Conservation (phyloP, 2,329 filamentous ascomycete genomes). For the Pseudocercospora vitis region DNA sequence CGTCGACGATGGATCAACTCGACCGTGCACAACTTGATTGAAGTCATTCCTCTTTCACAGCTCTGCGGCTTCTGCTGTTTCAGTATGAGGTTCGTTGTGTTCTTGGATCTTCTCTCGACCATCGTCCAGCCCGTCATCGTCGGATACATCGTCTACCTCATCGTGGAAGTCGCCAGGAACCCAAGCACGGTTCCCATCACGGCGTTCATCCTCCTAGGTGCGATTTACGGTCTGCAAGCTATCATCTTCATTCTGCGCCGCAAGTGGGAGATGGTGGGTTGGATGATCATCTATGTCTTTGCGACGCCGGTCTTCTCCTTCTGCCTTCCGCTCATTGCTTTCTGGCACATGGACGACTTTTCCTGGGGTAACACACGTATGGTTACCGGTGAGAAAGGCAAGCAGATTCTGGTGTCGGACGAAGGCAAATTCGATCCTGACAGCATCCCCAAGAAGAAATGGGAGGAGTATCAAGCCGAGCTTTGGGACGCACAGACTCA, state of each 20-base stretch:
- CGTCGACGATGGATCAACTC: conserved; percentile 99
- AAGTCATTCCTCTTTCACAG: conserved; percentile 88
- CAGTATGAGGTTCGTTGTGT: conserved; percentile 97
- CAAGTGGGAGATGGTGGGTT: conserved; percentile 99
- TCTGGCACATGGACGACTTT: conserved; percentile 99
- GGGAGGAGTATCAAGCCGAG: conserved; percentile 98
- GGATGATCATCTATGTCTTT: conserved; percentile 95
- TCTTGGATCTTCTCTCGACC: conserved; percentile 88
- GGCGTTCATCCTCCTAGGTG: conserved; percentile 84
- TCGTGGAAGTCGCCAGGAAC: conserved; percentile 67
- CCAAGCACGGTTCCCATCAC: conserved; percentile 72
- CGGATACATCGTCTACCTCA: conserved; percentile 84
- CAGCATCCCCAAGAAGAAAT: conserved; percentile 94
- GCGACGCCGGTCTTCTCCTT: conserved; percentile 92
- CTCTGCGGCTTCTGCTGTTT: conserved; percentile 99
- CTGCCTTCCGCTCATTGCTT: conserved; percentile 85
- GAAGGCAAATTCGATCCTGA: conserved; percentile 96
- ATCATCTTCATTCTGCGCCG: conserved; percentile 95
- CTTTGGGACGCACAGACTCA: conserved; percentile 96
- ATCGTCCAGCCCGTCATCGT: conserved; percentile 88
- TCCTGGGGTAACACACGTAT: conserved; percentile 98
- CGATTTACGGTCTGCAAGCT: conserved; percentile 91
- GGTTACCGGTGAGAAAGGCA: conserved; percentile 88
- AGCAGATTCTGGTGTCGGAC: conserved; percentile 89
- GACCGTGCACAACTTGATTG: conserved; percentile 94